Conservation (phyloP, 768 basidiomycete genomes). For the Mycena vitilis region DNA sequence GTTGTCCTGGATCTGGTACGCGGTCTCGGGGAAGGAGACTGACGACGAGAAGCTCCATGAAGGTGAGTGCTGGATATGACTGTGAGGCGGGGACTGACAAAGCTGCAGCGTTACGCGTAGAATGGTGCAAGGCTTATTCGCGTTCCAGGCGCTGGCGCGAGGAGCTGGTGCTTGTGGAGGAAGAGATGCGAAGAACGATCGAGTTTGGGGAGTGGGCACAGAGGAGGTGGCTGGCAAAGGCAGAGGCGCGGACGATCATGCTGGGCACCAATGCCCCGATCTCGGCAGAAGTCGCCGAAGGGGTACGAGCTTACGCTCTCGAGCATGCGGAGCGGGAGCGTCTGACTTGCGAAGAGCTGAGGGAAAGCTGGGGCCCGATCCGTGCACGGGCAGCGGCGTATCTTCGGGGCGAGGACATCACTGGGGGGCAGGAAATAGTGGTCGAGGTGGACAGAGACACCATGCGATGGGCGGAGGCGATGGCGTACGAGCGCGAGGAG, state of each 20-base stretch:
- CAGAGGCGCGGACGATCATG: neutral
- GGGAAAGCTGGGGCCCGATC: neutral
- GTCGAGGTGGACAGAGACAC: neutral
- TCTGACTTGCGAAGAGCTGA: neutral
- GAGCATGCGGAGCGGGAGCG: neutral
- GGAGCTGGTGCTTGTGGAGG: neutral
- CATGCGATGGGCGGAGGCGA: conserved; percentile 3
- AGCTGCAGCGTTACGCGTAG: neutral
- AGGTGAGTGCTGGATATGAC: too few species aligned
- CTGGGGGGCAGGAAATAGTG: neutral
- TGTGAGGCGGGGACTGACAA: too few species aligned
- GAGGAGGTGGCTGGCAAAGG: neutral
- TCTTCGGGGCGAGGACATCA: neutral
- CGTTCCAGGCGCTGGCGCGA: neutral
- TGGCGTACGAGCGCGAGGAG: neutral
- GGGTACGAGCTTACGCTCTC: neutral
- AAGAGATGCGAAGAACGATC: conserved; percentile 1
- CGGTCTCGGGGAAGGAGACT: too few species aligned
- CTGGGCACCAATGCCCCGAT: neutral
- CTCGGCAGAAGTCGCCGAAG: too few species aligned
- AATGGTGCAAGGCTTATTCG: conserved; percentile 1
- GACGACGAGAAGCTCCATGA: too few species aligned
- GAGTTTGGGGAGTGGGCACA: neutral
- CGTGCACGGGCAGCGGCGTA: neutral
- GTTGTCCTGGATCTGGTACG: neutral